These are phyloP conservation scores for Backusella westeae DNA, from an alignment of 192 early-diverging fungal species.

Conservation along the genomic window DNA sequence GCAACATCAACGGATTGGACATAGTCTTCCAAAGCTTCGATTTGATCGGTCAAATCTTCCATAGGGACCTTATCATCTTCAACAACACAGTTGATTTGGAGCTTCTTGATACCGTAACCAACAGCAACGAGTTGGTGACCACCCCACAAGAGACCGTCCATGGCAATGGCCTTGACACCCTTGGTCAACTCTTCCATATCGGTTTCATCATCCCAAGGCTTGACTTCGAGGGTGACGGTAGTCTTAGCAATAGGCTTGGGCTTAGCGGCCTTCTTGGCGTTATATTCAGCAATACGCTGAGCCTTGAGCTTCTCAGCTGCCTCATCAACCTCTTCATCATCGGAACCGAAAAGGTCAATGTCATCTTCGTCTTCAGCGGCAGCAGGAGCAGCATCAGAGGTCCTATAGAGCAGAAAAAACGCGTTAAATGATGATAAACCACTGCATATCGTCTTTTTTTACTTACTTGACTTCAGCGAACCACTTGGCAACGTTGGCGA, in stretches of 20 bases:
- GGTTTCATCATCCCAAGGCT: slow-evolving; percentile 99
- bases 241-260: slow-evolving; percentile 91
- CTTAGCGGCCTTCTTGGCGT: slow-evolving; percentile 87
- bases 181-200: slow-evolving; percentile 76
- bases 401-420: slow-evolving; percentile 21
- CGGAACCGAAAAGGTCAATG: slow-evolving; percentile 94
- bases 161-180: slow-evolving; percentile 67
- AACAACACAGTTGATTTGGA: slow-evolving; percentile 89
- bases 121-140: slow-evolving; percentile 73
- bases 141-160: slow-evolving; percentile 94
- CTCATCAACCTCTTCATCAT: slow-evolving; percentile 90
- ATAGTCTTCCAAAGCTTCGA: slow-evolving; percentile 77
- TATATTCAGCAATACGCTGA: slow-evolving; percentile 88
- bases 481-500: slow-evolving; percentile 32
- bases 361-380: slow-evolving; percentile 90
- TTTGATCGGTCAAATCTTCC: slow-evolving; percentile 82
- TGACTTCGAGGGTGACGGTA: slow-evolving; percentile 88
- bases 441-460: neutral
- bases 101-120: slow-evolving; percentile 97
- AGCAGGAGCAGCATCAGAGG: slow-evolving; percentile 42
- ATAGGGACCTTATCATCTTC: slow-evolving; percentile 91
- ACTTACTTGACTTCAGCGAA: slow-evolving; percentile 34
- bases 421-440: neutral
- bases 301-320: slow-evolving; percentile 87
- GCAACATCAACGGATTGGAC: slow-evolving; percentile 91